Base-by-base conservation (phyloP, 78 protist species). In the Protostelium mycophagum region DNA sequence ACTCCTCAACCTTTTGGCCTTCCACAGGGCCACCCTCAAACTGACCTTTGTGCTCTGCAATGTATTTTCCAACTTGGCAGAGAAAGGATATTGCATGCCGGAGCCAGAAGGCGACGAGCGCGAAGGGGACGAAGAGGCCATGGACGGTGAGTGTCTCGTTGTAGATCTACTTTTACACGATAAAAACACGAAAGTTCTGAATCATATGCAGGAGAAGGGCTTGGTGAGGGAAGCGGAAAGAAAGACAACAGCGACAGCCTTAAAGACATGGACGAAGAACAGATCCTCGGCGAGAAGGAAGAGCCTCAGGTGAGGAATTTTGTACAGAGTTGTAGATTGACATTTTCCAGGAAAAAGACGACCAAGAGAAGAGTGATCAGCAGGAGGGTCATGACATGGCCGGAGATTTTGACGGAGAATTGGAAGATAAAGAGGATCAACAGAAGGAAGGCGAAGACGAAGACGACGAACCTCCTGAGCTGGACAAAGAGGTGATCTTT, bases 141-240 rank as follows among this genome's bases (percentile, higher is more conserved):
- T 73, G 37, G 93, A 90, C 34, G 84, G 85, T 23, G 36, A 83
- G 63, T 88, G 23, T 90, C 88, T 84, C 89, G 90, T 23, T 16
- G 73, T 16, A 51, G 31, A 51, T 51, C 73, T 51, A 16, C 16
- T 5, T 16, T 51, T 16, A 51, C 96, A 95, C 34, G 96, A 94
- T 86, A 91, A n/a, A n/a, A n/a, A n/a, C n/a, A n/a, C n/a, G n/a
- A n/a, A n/a, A n/a, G n/a, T n/a, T n/a, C n/a, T n/a, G n/a, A n/a
- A n/a, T n/a, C n/a, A n/a, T n/a, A n/a, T 1, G 86, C 88, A 83
- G 97, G 97, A 25, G 91, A 91, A 28, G 99, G 98, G 37, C 88
- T 96, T 92, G 98, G 98, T 63, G 97, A 93, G 86, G 98, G 97
- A 83, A 85, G 94, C 37, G 98, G 97, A 37, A 89, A 91, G 91